Conservation (phyloP, 768 basidiomycete genomes). For the Bullera alba region DNA sequence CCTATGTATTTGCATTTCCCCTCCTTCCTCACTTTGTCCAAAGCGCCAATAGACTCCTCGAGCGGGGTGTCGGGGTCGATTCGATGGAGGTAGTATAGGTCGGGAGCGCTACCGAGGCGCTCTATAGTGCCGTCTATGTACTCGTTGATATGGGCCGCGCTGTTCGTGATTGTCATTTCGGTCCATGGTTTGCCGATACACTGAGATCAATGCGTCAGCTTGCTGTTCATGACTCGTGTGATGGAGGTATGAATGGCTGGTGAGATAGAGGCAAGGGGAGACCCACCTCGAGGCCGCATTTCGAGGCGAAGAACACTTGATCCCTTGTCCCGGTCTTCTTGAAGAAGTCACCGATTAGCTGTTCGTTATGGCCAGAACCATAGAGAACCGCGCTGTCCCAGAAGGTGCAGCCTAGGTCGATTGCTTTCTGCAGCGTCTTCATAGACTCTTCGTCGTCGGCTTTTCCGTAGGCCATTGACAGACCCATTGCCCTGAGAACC, state of each 20-base stretch:
- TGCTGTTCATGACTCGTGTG: background rate
- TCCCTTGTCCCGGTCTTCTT: slow-evolving; percentile 15
- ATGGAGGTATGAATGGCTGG: background rate
- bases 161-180: slow-evolving; percentile 12
- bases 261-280: background rate
- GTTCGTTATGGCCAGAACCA: slow-evolving; percentile 23
- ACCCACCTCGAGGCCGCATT: slow-evolving; percentile 29
- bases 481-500: slow-evolving; percentile 17
- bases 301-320: slow-evolving; percentile 21
- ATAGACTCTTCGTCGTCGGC: slow-evolving; percentile 15
- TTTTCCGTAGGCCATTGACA: slow-evolving; percentile 12
- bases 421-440: slow-evolving; percentile 9
- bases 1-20: slow-evolving; percentile 40
- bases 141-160: slow-evolving; percentile 14
- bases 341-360: slow-evolving; percentile 24
- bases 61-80: slow-evolving; percentile 29
- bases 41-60: slow-evolving; percentile 30
- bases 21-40: slow-evolving; percentile 31
- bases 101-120: slow-evolving; percentile 20
- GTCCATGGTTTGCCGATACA: slow-evolving; percentile 9
- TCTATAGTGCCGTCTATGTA: slow-evolving; percentile 15
- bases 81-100: slow-evolving; percentile 36
- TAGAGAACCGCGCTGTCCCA: slow-evolving; percentile 30
- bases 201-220: background rate
- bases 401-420: slow-evolving; percentile 28